Evolutionary conservation across 2,329 filamentous ascomycete species (phyloP).

Genomic region (Apiospora sp.): DNA sequence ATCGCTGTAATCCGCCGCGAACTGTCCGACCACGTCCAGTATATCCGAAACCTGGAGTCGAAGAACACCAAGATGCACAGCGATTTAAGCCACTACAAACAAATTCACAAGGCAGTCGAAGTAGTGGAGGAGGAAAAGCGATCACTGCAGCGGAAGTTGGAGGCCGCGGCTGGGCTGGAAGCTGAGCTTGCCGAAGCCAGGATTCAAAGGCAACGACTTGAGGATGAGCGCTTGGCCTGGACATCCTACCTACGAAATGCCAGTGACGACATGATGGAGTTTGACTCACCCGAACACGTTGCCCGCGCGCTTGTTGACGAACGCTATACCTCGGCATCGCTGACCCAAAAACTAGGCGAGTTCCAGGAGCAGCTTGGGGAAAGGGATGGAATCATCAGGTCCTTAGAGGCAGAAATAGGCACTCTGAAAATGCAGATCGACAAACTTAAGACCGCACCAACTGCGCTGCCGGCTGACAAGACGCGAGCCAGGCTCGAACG

Average conservation of each 20-base stretch:
- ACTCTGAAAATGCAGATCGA: slow-evolving; percentile 74
- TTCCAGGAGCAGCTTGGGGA: slow-evolving; percentile 81
- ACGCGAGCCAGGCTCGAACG: slow-evolving; percentile 80
- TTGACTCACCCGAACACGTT: slow-evolving; percentile 87
- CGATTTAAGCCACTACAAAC: slow-evolving; percentile 84
- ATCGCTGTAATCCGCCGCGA: slow-evolving; percentile 86
- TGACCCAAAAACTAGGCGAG: slow-evolving; percentile 82
- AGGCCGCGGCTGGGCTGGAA: slow-evolving; percentile 76
- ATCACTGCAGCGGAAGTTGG: slow-evolving; percentile 78
- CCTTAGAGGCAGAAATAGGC: slow-evolving; percentile 74
- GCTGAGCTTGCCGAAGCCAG: slow-evolving; percentile 80
- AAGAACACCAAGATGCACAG: slow-evolving; percentile 79
- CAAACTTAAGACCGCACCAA: slow-evolving; percentile 64
- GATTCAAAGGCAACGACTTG: slow-evolving; percentile 83
- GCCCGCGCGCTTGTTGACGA: slow-evolving; percentile 86
- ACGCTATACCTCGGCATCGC: slow-evolving; percentile 77
- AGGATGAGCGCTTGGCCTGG: slow-evolving; percentile 90
- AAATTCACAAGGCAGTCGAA: slow-evolving; percentile 85
- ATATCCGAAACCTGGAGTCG: slow-evolving; percentile 84
- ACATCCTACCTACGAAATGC: slow-evolving; percentile 81
- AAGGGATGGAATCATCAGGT: slow-evolving; percentile 77
- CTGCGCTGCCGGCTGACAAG: slow-evolving; percentile 66
- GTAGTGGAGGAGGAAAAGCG: slow-evolving; percentile 96
- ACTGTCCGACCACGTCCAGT: slow-evolving; percentile 88
- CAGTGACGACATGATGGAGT: slow-evolving; percentile 68